Percentiles rank a stretch among this genome's conserved stretches.
Conservation (phyloP, 768 basidiomycete genomes). For the Agaricus blazei region DNA sequence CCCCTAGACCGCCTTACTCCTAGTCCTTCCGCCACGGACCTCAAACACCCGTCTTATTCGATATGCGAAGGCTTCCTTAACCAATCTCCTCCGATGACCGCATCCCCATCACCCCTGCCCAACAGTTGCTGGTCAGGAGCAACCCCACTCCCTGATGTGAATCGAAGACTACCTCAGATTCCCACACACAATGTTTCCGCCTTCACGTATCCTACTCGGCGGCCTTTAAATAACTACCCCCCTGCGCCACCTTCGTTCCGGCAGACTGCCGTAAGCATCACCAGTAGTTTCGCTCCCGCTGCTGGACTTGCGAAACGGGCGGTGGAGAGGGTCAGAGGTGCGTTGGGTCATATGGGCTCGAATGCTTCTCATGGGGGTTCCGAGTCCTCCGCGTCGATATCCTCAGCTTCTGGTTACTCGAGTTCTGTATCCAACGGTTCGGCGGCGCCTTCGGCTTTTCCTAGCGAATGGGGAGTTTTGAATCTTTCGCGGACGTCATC, state of each 20-base stretch:
- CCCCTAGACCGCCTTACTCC: constrained; percentile 21
- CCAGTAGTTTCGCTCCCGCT: constrained; percentile 61
- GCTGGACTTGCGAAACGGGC: constrained; percentile 74
- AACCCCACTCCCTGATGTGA: constrained; percentile 17
- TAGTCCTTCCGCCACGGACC: constrained; percentile 24
- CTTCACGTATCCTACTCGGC: constrained; percentile 7
- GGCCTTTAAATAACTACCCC: constrained; percentile 7
- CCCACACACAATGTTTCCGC: constrained; percentile 12
- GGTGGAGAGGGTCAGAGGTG: constrained; percentile 71
- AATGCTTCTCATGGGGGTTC: constrained; percentile 16
- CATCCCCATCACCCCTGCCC: constrained; percentile 8
- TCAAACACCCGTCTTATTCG: constrained; percentile 27
- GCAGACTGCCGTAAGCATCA: constrained; percentile 67
- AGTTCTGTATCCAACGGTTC: constrained; percentile 15
- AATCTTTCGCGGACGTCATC: constrained; percentile 33
- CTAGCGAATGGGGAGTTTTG: constrained; percentile 20
- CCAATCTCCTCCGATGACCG: constrained; percentile 18
- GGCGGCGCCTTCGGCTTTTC: constrained; percentile 34
- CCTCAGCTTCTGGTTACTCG: constrained; percentile 4
- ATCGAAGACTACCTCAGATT: constrained; percentile 18
- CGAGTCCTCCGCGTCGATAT: constrained; percentile 39
- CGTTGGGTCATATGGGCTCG: constrained; percentile 42
- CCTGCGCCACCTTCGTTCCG: constrained; percentile 21
- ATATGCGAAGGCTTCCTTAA: constrained; percentile 27
- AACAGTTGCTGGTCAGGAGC: constrained; percentile 20